Conservation (phyloP, 202 grass and related monocot genomes). For the Cymbopogon flexuosus region DNA sequence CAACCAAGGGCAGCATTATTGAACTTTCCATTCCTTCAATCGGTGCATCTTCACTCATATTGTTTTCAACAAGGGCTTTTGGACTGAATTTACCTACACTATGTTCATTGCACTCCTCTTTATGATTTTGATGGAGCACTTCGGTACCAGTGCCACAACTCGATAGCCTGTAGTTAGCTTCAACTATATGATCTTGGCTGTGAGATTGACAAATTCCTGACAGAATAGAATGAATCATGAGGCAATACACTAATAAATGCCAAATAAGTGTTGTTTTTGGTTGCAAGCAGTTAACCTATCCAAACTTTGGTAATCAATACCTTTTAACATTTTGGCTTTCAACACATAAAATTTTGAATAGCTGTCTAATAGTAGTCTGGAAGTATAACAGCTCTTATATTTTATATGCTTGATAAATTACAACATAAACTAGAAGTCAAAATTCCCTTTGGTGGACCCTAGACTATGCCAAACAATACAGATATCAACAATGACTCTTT, state of each 20-base stretch:
- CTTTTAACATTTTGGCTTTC: neutral
- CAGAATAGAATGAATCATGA: neutral
- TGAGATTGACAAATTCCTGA: constrained; percentile 12
- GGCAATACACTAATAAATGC: neutral
- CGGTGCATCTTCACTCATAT: neutral
- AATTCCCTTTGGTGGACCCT: neutral
- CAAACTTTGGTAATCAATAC: neutral
- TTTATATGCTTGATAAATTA: neutral
- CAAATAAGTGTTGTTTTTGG: neutral
- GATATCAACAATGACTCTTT: neutral
- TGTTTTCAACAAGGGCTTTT: neutral
- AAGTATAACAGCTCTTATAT: neutral
- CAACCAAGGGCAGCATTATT: neutral
- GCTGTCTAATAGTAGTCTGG: neutral
- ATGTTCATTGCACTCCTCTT: neutral
- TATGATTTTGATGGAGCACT: neutral
- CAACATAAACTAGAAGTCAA: neutral
- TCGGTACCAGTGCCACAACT: neutral
- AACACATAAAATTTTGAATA: neutral
- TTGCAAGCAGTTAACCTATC: neutral
- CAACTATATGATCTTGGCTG: neutral
- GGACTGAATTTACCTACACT: neutral
- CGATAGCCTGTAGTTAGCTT: neutral
- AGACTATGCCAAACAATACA: neutral
- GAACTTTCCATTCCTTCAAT: neutral